Evolutionary conservation across 768 basidiomycete genomes (phyloP).

Genomic region (Sutorius australiensis): DNA sequence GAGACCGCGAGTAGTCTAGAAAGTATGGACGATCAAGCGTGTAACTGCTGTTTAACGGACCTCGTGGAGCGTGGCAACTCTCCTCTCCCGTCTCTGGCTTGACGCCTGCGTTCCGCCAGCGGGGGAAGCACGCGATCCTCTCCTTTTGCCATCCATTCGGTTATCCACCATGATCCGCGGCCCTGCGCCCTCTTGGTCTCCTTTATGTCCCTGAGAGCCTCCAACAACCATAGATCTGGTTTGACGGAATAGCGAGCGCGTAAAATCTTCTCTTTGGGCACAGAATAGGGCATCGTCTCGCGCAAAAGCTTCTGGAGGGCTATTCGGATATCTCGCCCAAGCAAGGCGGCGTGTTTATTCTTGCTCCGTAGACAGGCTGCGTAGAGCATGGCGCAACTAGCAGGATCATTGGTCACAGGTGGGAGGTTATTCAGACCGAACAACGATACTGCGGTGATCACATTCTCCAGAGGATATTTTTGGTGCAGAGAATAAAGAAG

Average conservation of each 20-base stretch:
- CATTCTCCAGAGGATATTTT: slow-evolving; percentile 43
- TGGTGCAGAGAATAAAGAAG: slow-evolving; percentile 55
- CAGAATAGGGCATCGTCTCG: slow-evolving; percentile 13
- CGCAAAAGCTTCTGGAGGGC: slow-evolving; percentile 35
- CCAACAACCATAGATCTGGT: slow-evolving; percentile 37
- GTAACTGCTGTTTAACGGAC: background rate
- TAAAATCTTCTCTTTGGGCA: slow-evolving; percentile 17
- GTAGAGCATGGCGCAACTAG: slow-evolving; percentile 54
- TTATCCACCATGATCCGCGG: slow-evolving; percentile 27
- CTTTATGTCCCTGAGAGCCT: slow-evolving; percentile 36
- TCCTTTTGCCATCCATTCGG: slow-evolving; percentile 24
- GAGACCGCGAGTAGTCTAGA: background rate
- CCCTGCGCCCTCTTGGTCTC: slow-evolving; percentile 28
- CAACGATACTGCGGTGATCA: slow-evolving; percentile 50
- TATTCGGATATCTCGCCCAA: slow-evolving; percentile 43
- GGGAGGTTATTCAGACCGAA: slow-evolving; percentile 54
- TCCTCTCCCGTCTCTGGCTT: slow-evolving; percentile 7
- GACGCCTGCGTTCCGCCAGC: slow-evolving; percentile 15
- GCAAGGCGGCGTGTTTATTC: slow-evolving; percentile 35
- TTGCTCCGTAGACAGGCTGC: slow-evolving; percentile 50
- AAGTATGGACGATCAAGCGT: slow-evolving; percentile 1
- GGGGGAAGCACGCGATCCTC: slow-evolving; percentile 21
- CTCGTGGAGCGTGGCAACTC: background rate
- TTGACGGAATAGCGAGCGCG: slow-evolving; percentile 29
- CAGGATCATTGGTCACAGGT: slow-evolving; percentile 50